These are phyloP conservation scores for Persicaria tinctoria DNA, from an alignment of 148 eudicot species.

Conservation along the genomic window DNA sequence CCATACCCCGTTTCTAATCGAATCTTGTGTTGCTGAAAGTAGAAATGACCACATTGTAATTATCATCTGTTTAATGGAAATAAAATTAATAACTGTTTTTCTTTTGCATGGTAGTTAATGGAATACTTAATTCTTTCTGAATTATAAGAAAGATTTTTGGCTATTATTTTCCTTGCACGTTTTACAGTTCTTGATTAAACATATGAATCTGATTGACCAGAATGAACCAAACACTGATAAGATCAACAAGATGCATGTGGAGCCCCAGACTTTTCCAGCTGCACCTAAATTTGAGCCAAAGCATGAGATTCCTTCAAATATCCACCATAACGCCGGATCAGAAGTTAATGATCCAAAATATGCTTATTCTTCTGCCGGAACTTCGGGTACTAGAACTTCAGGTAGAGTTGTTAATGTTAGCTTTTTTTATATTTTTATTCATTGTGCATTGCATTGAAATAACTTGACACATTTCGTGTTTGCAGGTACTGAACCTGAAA, in stretches of 20 bases:
- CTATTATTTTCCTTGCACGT: not conserved
- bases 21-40: not conserved
- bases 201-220: constrained; percentile 32
- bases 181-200: not conserved
- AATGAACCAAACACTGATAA: constrained; percentile 36
- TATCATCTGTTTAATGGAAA: not conserved
- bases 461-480: not conserved
- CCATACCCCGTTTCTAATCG: no score
- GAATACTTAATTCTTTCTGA: not conserved
- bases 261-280: constrained; percentile 33
- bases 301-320: constrained; percentile 22
- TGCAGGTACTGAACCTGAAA: constrained; percentile 37
- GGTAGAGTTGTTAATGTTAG: not conserved
- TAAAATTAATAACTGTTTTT: not conserved
- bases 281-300: constrained; percentile 26
- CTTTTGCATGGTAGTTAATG: not conserved
- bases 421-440: not conserved
- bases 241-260: constrained; percentile 34
- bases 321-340: constrained; percentile 17
- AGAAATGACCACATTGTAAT: not conserved
- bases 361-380: constrained; percentile 26
- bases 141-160: not conserved
- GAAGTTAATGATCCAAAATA: constrained; percentile 24
- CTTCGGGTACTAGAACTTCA: constrained; percentile 37
- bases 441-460: not conserved